phyloP scores from a whole-genome alignment of 2,329 filamentous ascomycete species.

The Diaporthe longicolla region DNA sequence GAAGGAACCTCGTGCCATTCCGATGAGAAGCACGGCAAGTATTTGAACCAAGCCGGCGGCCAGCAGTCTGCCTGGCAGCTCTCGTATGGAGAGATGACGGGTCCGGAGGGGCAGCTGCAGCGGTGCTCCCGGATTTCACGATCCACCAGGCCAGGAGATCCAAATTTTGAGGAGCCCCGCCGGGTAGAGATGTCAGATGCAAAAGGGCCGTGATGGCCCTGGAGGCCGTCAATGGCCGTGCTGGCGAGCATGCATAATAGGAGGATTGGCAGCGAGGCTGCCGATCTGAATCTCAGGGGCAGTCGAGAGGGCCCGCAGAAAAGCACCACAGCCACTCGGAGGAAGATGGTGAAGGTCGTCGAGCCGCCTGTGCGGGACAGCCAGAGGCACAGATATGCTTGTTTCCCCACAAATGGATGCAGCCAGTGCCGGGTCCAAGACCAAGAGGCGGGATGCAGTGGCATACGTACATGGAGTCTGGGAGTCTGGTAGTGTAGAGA shows the following conservation, averaged over 20 bases:
- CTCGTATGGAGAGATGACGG: conserved; percentile 37
- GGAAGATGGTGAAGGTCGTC: conserved; percentile 8
- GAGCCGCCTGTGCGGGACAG: conserved; percentile 8
- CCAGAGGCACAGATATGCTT: conserved; percentile 35
- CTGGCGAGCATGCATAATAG: conserved; percentile 27
- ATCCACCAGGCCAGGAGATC: conserved; percentile 34
- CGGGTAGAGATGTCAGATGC: conserved; percentile 23
- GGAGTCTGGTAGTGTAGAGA: not conserved
- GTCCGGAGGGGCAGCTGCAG: not conserved
- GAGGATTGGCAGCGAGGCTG: conserved; percentile 38
- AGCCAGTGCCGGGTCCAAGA: conserved; percentile 2
- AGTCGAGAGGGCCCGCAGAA: conserved; percentile 23
- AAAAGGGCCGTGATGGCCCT: conserved; percentile 24
- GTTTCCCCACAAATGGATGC: conserved; percentile 35
- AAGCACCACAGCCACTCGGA: conserved; percentile 12
- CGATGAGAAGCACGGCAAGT: conserved; percentile 8
- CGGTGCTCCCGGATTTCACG: conserved; percentile 24
- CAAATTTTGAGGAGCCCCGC: conserved; percentile 31
- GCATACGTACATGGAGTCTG: not conserved
- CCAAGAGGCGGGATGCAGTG: not conserved
- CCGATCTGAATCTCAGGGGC: conserved; percentile 40
- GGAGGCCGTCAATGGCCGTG: conserved; percentile 6
- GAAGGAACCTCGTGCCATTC: not conserved
- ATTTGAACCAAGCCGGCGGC: conserved; percentile 29
- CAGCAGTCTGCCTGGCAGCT: not conserved